Conservation (phyloP, 371 early-diverging fungal genomes). For the Saksenaea oblongispora region DNA sequence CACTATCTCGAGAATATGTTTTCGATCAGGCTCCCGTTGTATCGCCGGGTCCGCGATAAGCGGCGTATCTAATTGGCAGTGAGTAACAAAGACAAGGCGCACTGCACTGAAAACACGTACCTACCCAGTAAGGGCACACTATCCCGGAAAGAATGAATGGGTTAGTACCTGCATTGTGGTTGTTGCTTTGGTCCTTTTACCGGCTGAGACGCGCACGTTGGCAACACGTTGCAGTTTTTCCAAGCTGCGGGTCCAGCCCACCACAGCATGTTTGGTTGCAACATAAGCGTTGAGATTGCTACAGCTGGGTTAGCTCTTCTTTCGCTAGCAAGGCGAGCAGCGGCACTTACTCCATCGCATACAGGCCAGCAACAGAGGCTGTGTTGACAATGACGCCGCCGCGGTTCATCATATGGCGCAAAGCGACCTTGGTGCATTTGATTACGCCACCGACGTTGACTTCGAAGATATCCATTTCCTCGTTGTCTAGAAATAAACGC, state of each 20-base stretch:
- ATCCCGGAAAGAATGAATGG: background rate
- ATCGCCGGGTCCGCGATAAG: background rate
- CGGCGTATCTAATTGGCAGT: background rate
- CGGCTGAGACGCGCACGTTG: conserved; percentile 24
- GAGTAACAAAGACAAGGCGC: background rate
- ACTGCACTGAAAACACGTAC: background rate
- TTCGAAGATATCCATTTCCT: conserved; percentile 41
- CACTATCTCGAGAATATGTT: background rate
- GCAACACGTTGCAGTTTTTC: conserved; percentile 11
- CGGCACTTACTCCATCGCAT: background rate
- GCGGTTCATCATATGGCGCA: conserved; percentile 11
- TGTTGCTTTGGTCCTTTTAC: conserved; percentile 7
- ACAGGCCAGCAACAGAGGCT: conserved; percentile 22
- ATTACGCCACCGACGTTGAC: conserved; percentile 66
- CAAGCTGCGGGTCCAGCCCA: conserved; percentile 24
- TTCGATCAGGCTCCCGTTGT: background rate
- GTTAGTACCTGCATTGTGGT: background rate
- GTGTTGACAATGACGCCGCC: conserved; percentile 38
- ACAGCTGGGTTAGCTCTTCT: no score
- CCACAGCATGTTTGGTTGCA: conserved; percentile 19
- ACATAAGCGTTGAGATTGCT: background rate
- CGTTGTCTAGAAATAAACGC: background rate
- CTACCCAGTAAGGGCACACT: conserved; percentile 16
- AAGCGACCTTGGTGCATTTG: conserved; percentile 25
- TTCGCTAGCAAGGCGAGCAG: no score